Percentiles rank a stretch among this genome's conserved stretches.
Evolutionary conservation across 352 stramenopile genomes (phyloP).

Genomic region (Globisporangium sylvaticum): DNA sequence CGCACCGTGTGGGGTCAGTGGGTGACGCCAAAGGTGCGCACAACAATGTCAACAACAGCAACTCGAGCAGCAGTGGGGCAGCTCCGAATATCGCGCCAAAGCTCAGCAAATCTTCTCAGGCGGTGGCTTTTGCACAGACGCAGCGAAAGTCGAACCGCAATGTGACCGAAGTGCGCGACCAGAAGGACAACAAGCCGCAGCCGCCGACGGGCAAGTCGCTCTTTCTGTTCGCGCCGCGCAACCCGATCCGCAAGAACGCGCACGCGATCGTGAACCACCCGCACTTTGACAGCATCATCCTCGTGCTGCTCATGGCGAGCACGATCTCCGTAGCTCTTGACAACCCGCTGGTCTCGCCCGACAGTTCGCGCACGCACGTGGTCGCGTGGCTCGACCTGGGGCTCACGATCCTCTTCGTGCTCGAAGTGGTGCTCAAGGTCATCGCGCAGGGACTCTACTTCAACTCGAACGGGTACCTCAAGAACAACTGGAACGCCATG

Average conservation of each 20-base stretch:
- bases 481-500: constrained; percentile 87
- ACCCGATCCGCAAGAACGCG: constrained; percentile 41
- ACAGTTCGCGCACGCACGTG: constrained; percentile 33
- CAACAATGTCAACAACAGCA: background rate
- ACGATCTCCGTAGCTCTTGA: constrained; percentile 71
- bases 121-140: constrained; percentile 23
- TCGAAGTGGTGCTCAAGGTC: constrained; percentile 87
- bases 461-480: constrained; percentile 60
- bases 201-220: constrained; percentile 33
- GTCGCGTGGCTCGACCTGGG: constrained; percentile 60
- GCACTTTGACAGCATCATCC: constrained; percentile 67
- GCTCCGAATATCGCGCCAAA: constrained; percentile 17
- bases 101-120: constrained; percentile 48
- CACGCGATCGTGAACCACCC: constrained; percentile 50
- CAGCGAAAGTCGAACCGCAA: constrained; percentile 4
- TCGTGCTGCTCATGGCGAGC: constrained; percentile 65
- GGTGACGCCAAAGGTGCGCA: constrained; percentile 15
- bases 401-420: constrained; percentile 82
- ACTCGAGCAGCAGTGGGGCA: background rate
- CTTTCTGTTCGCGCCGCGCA: constrained; percentile 37
- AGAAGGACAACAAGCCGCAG: constrained; percentile 22
- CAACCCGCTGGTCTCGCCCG: constrained; percentile 51
- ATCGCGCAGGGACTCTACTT: constrained; percentile 72
- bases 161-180: constrained; percentile 47
- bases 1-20: constrained; percentile 10